Conservation (phyloP, 768 basidiomycete genomes). For the Boletus barrowsii region DNA sequence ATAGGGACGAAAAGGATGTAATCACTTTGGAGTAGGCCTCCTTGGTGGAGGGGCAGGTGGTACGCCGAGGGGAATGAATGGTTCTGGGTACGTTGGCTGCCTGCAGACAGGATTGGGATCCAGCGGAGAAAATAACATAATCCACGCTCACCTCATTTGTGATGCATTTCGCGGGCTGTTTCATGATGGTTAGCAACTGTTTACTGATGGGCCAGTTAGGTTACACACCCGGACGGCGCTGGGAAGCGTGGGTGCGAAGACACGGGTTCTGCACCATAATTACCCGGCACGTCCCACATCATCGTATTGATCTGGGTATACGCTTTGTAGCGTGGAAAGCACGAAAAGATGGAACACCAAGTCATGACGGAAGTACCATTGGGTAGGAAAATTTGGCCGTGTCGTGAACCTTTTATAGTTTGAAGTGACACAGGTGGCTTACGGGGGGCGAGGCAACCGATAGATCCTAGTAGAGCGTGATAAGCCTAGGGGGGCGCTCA, state of each 20-base stretch:
- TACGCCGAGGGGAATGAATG: conserved; percentile 20
- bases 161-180: conserved; percentile 11
- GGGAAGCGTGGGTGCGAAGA: conserved; percentile 17
- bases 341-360: conserved; percentile 29
- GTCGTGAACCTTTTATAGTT: conserved; percentile 26
- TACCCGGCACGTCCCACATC: conserved; percentile 29
- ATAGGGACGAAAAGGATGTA: neutral
- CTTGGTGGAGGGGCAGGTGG: conserved; percentile 15
- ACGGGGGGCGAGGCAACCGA: conserved; percentile 21
- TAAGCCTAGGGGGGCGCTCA: conserved; percentile 15
- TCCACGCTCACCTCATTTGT: conserved; percentile 12
- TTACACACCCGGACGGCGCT: conserved; percentile 19
- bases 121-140: neutral
- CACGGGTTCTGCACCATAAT: conserved; percentile 9
- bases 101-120: conserved; percentile 9
- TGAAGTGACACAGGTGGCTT: conserved; percentile 7
- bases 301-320: conserved; percentile 32
- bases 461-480: conserved; percentile 24
- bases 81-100: conserved; percentile 11
- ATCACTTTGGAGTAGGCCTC: conserved; percentile 21
- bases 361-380: conserved; percentile 23
- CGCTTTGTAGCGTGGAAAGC: conserved; percentile 33
- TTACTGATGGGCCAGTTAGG: neutral
- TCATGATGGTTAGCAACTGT: neutral
- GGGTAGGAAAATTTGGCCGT: conserved; percentile 1